phyloP scores from a whole-genome alignment of 148 eudicot genomes.

The Rhododendron henanense region DNA sequence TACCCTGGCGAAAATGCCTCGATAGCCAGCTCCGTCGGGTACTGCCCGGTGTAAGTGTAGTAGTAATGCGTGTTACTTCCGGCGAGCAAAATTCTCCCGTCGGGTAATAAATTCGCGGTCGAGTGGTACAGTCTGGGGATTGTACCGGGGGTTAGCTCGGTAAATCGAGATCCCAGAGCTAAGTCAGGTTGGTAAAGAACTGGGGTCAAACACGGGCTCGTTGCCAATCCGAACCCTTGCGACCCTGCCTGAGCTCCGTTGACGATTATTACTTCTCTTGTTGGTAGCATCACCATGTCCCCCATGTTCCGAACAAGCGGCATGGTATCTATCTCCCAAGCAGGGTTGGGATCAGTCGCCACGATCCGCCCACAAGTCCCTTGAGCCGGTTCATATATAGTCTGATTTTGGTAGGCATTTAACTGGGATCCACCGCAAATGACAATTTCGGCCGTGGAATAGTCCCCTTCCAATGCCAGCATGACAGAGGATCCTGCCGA shows the following conservation, averaged over 20 bases:
- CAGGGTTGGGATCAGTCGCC: constrained; percentile 51
- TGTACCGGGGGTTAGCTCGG: constrained; percentile 19
- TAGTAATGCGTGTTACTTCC: constrained; percentile 88
- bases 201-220: constrained; percentile 64
- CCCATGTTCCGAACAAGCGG: constrained; percentile 83
- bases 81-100: constrained; percentile 41
- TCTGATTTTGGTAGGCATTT: constrained; percentile 61
- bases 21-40: constrained; percentile 69
- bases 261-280: constrained; percentile 63
- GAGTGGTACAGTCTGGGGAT: too few relatives aligned
- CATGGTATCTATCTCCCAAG: constrained; percentile 90
- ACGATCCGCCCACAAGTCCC: constrained; percentile 86
- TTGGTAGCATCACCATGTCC: constrained; percentile 88
- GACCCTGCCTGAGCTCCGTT: constrained; percentile 86
- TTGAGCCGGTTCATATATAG: constrained; percentile 40
- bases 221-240: constrained; percentile 72
- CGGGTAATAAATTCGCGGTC: too few relatives aligned
- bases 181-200: constrained; percentile 63
- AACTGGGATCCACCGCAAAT: constrained; percentile 83
- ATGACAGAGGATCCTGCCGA: constrained; percentile 89
- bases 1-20: constrained; percentile 91
- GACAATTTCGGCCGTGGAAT: constrained; percentile 51
- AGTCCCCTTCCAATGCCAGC: constrained; percentile 70
- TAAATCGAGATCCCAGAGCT: constrained; percentile 69
- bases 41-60: constrained; percentile 42